These are phyloP conservation scores for Phytopythium oedochilum DNA, from an alignment of 352 stramenopile genomes.

Conservation along the genomic window DNA sequence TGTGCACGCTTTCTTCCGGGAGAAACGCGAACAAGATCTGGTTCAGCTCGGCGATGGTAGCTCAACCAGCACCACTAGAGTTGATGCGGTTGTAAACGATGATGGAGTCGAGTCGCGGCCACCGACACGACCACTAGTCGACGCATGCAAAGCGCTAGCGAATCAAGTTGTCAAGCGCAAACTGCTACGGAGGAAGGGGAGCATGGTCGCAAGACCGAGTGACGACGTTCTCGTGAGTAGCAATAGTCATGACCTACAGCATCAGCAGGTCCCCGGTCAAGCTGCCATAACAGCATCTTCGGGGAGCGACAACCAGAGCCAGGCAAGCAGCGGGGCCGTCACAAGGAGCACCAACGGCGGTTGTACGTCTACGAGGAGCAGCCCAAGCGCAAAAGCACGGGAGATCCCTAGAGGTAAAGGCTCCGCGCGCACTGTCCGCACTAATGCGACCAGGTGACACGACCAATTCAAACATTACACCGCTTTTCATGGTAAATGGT, in stretches of 20 bases:
- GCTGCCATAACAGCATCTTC: neutral
- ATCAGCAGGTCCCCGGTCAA: neutral
- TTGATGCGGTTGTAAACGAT: neutral
- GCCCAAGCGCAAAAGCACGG: neutral
- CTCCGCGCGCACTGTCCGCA: neutral
- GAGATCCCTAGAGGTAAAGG: neutral
- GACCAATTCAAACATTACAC: neutral
- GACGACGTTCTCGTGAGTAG: neutral
- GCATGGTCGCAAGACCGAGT: neutral
- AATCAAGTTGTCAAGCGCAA: neutral
- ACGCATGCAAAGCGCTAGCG: neutral
- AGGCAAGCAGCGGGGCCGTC: neutral
- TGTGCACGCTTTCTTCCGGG: constrained; percentile 37
- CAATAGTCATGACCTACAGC: neutral
- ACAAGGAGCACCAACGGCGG: neutral
- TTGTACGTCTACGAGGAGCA: neutral
- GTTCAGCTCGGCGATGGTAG: neutral
- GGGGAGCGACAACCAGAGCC: neutral
- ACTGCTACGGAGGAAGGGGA: neutral
- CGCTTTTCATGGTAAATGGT: too few species aligned
- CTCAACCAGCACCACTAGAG: neutral
- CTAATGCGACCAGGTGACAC: neutral
- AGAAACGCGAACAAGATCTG: constrained; percentile 17
- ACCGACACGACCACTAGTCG: neutral
- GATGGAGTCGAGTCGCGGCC: neutral